Evolutionary conservation across 495 filamentous ascomycete species (phyloP), one percentile per base, ranked within the genome.

Genomic region (Aspergillus sclerotiicarbonarius): DNA sequence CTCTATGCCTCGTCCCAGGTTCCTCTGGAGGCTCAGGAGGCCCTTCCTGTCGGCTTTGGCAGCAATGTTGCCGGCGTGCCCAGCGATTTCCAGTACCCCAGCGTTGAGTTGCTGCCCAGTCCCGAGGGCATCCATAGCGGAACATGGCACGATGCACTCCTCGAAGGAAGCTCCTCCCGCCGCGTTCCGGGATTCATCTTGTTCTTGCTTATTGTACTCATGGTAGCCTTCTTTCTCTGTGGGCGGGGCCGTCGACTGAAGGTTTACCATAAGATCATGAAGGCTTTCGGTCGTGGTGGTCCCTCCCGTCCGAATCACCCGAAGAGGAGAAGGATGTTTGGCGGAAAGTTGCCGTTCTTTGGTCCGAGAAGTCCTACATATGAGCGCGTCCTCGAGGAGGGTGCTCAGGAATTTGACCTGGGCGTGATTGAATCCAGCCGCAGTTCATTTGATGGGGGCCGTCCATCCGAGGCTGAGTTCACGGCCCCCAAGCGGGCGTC

Each of bases 1-100:
- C 83, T 99, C 19, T 99, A 98, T 63, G 94, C 93, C 0, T 86
- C 94, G 7, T 92, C 90, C 6, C 90, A 97, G 70, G 80, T 98
- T 15, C 87, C 88, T 0, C 80, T 89, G 0, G 74, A 79, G 10
- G 72, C 75, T 2, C 73, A 80, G 30, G 78, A 86, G 49, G 71
- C 76, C 7, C 76, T 89, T 6, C 89, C 90, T 0, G 95, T 99
- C 8, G 94, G 94, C 1, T 98, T 98, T 66, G 94, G 94, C 43
- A 88, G 82, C 75, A 98, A 99, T 65, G 67, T 75, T 52, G 74
- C 79, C 12, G 82, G 79, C 7, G 76, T 89, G 4, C 90, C 92
- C 3, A 51, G 71, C 1, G 90, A 96, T 66, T 98, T 96, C 67
- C 90, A 97, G 67, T 86, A 87, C 62, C 90, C 92, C 1, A 91